Evolutionary conservation across 192 early-diverging fungal species (phyloP), one percentile per base, ranked within the genome.

Genomic region (Cladochytrium replicatum): DNA sequence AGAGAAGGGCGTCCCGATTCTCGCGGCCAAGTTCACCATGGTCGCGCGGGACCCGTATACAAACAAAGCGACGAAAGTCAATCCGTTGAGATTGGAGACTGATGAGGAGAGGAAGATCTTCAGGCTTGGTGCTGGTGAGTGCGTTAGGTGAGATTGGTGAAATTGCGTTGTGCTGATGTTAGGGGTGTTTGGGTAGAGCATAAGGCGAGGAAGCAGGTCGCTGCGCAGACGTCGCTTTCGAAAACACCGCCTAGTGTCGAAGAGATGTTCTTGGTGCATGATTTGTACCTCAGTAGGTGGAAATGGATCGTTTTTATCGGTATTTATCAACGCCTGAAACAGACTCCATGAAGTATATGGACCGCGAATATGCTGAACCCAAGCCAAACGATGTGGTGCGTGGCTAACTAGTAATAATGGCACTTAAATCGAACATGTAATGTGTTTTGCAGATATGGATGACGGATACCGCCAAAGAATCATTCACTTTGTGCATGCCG

Each of bases 21-120:
- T 92, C 15, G 65, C 73, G 11, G 86, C 89, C 15, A 78, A 84
- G 52, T 90, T 95, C 54, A 89, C 85, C 3, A 95, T 92, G 89
- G 91, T 87, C 26, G 82, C 84, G 1, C 64, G 79, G 23, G 81
- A 91, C 60, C 69, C 85, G 4, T 48, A 64, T 25, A 88, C 86
- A 0, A 69, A 69, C 28, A 84, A 82, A 50, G 61, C 86, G 3
- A 75, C 69, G 4, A 69, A 76, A 38, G 75, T 91, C n/a, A 85
- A 85, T 48, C 83, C 82, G 26, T 59, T 95, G 31, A 55, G 63
- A 6, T 57, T 90, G 30, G 78, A 84, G 21, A 82, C 80, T 11
- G 84, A 85, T 8, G 62, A 78, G 49, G 84, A 95, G 59, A 69
- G 82, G 32, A 62, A 70, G 2, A 62, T 95, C 2, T 80, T 82